Base-by-base conservation (phyloP, 148 eudicot species). In the Gaultheria prostrata region DNA sequence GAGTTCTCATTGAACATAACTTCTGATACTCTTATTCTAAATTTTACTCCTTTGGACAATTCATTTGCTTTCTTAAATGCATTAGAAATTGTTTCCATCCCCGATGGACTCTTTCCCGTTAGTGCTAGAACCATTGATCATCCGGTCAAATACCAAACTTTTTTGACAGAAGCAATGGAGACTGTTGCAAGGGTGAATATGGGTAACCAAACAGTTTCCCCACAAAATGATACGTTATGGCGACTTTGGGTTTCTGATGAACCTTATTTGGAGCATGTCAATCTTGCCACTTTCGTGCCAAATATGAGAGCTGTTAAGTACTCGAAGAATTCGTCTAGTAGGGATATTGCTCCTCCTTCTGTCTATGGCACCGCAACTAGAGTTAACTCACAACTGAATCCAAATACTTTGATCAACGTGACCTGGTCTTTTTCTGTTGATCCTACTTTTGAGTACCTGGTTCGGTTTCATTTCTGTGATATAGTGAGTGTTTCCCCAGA, bases 381-480 rank as follows among this genome's bases (percentile, higher is more conserved):
- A 88, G 82, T 91, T 82, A 69, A 89, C 54, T 82, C 92, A 28
- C 80, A 53, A 63, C 1, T 0, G 50, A 85, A 90, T 83, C 91
- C 92, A 11, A 69, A 24, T 74, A 77, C 74, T 35, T 83, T 26
- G 82, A 82, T 82, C 74, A 93, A 93, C 82, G 84, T 85, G 49
- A 93, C 95, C 80, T 93, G 95, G 95, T 77, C 69, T 46, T 93
- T 90, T 76, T 9, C 76, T 79, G 88, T 93, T 82, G 91, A 91
- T 87, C 90, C 89, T n/a, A 90, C 89, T 74, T 93, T 93, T 61
- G 83, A 85, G 46, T 91, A 91, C 73, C 48, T 93, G 18, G 87
- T 93, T 70, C 85, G 95, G 14, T 89, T 91, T 80, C 95, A 93
- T 77, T 91, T 93, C 82, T 93, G 93, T 78, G 92, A 93, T 84